phyloP scores from a whole-genome alignment of 257 asterid genomes.

The Jacaranda copaia region DNA sequence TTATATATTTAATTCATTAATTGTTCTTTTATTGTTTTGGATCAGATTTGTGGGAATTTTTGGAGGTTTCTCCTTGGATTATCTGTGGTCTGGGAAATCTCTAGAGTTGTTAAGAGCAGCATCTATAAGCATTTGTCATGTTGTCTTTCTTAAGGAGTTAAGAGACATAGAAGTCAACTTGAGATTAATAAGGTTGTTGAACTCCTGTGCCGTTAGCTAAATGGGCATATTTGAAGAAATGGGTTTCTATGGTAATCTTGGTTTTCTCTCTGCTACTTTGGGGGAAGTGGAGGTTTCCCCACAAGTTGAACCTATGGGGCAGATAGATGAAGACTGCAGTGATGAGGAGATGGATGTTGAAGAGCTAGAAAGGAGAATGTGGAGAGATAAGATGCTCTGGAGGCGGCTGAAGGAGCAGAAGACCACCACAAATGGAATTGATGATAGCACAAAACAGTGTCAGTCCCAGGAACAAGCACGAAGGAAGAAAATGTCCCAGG shows the following conservation, averaged over 20 bases:
- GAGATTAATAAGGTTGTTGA: constrained; percentile 4
- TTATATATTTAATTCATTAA: neutral
- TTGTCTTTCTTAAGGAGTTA: constrained; percentile 3
- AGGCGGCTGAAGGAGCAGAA: constrained; percentile 52
- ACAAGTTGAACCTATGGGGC: constrained; percentile 33
- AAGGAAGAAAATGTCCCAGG: constrained; percentile 67
- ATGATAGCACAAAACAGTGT: constrained; percentile 34
- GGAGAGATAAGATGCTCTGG: constrained; percentile 51
- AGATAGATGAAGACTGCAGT: constrained; percentile 48
- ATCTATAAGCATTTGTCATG: neutral
- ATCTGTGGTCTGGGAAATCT: constrained; percentile 8
- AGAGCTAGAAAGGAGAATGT: constrained; percentile 54
- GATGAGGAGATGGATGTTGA: constrained; percentile 58
- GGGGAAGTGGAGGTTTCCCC: constrained; percentile 37
- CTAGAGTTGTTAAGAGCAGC: neutral
- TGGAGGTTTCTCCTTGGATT: neutral
- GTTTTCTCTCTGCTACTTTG: constrained; percentile 29
- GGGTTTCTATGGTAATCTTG: constrained; percentile 46
- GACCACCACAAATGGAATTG: constrained; percentile 39
- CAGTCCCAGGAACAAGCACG: constrained; percentile 63
- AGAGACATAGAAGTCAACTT: neutral
- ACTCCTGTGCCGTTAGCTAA: neutral
- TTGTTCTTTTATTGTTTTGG: constrained; percentile 16
- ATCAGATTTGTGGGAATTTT: constrained; percentile 26
- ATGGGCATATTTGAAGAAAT: constrained; percentile 55